These are phyloP conservation scores for Pinus albicaulis DNA, from an alignment of 75 land plant species.

Conservation along the genomic window DNA sequence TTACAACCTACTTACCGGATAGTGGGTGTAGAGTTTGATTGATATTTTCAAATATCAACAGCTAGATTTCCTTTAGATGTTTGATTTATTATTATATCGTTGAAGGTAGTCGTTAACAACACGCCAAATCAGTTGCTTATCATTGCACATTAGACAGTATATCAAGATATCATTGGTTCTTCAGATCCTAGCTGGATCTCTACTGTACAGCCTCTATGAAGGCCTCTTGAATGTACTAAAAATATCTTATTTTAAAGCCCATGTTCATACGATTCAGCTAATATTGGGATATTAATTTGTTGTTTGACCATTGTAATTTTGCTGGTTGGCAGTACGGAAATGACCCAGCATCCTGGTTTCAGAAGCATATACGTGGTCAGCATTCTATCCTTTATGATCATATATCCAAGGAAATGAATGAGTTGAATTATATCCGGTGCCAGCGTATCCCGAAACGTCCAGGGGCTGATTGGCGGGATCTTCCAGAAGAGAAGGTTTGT, in stretches of 20 bases:
- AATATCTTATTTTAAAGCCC: not conserved
- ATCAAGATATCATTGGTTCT: too few relatives aligned
- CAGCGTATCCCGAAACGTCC: slow-evolving; percentile 87
- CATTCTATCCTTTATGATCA: slow-evolving; percentile 58
- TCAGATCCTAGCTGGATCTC: too few relatives aligned
- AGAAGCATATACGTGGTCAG: slow-evolving; percentile 78
- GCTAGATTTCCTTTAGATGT: too few relatives aligned
- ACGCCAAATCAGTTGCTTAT: too few relatives aligned
- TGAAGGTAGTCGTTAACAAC: too few relatives aligned
- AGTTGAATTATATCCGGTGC: slow-evolving; percentile 85
- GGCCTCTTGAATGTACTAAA: too few relatives aligned
- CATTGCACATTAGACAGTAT: too few relatives aligned
- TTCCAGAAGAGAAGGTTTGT: slow-evolving; percentile 91
- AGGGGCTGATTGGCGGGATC: slow-evolving; percentile 97
- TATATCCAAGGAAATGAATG: slow-evolving; percentile 98
- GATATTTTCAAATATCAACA: too few relatives aligned
- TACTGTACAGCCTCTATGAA: too few relatives aligned
- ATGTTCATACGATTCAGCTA: not conserved
- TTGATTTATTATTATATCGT: too few relatives aligned
- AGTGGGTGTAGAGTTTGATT: too few relatives aligned
- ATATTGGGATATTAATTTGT: not conserved
- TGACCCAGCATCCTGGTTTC: slow-evolving; percentile 87
- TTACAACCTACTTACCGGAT: too few relatives aligned
- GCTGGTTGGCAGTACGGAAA: slow-evolving; percentile 58
- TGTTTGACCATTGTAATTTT: not conserved